Base-by-base conservation (phyloP, 306 rosid genomes). In the Potentilla sterilis region DNA sequence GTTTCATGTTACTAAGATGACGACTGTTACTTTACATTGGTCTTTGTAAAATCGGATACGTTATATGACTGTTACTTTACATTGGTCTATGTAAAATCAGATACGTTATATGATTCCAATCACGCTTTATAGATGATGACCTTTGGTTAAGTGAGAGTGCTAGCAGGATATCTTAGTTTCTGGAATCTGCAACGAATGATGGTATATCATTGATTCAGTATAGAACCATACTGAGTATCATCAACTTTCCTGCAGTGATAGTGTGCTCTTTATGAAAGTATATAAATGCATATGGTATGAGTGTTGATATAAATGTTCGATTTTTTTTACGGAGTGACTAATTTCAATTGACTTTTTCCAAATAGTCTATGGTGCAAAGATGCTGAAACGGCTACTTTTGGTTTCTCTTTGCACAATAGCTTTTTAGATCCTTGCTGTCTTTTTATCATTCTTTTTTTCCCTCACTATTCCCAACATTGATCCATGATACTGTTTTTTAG, bases 401-500 rank as follows among this genome's bases (percentile, higher is more conserved):
- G 69, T 21, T 72, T 35, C 28, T 51, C 38, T 69, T 18, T 8
- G 13, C 1, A 4, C 55, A 46, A 28, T 69, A 46, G 49, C 40
- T 35, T 62, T 74, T 63, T 21, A 12, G n/a, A 55, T 48, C 48
- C 32, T 14, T 44, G 34, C 41, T 65, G 22, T 55, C 21, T 79
- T 14, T 21, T 28, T 10, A 24, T 58, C 71, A 67, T 47, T 43
- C 46, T 44, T 16, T 58, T 10, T 16, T 8, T 55, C 67, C 12
- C 76, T 43, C 35, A 32, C 63, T 28, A 55, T 73, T 77, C 42
- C 11, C 42, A 43, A 48, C n/a, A 21, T 21, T 62, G 58, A 14
- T 66, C 51, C 68, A 41, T 73, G 67, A 24, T 70, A 48, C 22
- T 51, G 65, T 73, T 75, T 48, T 80, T 75, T 77, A 92, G 99